Evolutionary conservation across 139 green algal species (phyloP), one percentile per base, ranked within the genome.

Genomic region (Chlorokybus atmophyticus): DNA sequence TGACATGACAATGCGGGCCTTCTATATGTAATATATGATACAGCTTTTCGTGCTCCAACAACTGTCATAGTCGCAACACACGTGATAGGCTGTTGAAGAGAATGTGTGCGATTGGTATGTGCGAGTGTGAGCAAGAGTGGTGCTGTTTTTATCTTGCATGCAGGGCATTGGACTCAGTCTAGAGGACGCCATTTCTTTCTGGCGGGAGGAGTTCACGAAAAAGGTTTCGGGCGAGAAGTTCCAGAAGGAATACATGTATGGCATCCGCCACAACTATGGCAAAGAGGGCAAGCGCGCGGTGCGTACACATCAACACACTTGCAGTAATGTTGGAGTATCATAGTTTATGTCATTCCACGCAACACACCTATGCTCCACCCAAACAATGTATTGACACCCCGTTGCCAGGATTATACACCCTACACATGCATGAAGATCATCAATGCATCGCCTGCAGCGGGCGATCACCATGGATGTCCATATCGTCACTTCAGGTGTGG

Each of bases 201-300:
- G 84, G 83, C 79, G 85, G 35, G 58, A 68, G 0, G 74, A 85
- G 49, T 93, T 95, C 70, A 75, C 75, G 21, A 74, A 83, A 7
- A 71, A 70, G 8, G 63, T 69, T 19, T 50, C 57, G 26, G 73
- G 44, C 0, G 90, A 98, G 26, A 82, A 87, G 57, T 98, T 95
- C 55, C 80, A 96, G 54, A 97, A 96, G 79, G 65, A 94, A 65
- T 94, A 97, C 74, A 70, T 82, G 14, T 98, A 98, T 80, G 85
- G 82, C 64, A 75, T 98, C 17, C 78, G 91, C n/a, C 81, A 98
- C 78, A 93, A 93, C 63, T 98, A 95, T 63, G 91, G 86, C 50
- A 87, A 93, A 71, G 89, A 97, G 80, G 89, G 89, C 52, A 93
- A 93, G 69, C 75, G 87, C 24, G 69, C 76, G 23, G 54, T 61